Base-by-base conservation (phyloP, 2,329 filamentous ascomycete genomes). In the Colletotrichum incanum region DNA sequence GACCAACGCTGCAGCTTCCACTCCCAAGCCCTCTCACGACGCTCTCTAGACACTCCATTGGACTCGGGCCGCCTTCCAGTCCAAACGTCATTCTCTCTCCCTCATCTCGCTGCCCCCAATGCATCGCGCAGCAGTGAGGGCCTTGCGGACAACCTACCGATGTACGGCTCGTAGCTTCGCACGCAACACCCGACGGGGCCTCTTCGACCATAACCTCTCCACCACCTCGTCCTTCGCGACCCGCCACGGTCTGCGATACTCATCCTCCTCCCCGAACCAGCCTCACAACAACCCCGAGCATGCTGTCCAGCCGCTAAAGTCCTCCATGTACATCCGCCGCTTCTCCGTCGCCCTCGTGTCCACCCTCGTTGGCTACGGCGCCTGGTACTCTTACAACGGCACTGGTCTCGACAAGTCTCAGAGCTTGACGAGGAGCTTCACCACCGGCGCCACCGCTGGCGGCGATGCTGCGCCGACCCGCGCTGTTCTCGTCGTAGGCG, bases 401-500 rank as follows among this genome's bases (percentile, higher is more conserved):
- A 77, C 75, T 74, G 77, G 82, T 71, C 49, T 73, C 43, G 81
- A 83, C 71, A 78, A 80, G 68, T 77, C 77, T 69, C 79, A 79
- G 31, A 78, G 78, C 66, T 80, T 81, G 71, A 77, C 84, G 65
- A 84, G 83, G 60, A 83, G 82, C 76, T 84, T 86, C 76, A 83
- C 84, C 23, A 83, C 84, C 14, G 76, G 81, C 66, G 79, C 78
- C 52, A 73, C 78, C 54, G 70, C 76, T 56, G 75, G 76, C 34
- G 80, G 79, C 75, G 82, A 83, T 77, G 84, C 83, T 31, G 78
- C 83, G 39, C 84, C 86, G 12, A 90, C 88, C 50, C 89, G 83
- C 82, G 95, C 87, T 75, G 94, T 97, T 26, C 87, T 98, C 31
- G 91, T 98, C 52, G 94, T 99, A 64, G 94, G 96, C 73, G 93